A percentile compares a stretch with the other conserved stretches of the same genome.
phyloP scores from a whole-genome alignment of 495 filamentous ascomycete species.

The Daldinia vernicosa region DNA sequence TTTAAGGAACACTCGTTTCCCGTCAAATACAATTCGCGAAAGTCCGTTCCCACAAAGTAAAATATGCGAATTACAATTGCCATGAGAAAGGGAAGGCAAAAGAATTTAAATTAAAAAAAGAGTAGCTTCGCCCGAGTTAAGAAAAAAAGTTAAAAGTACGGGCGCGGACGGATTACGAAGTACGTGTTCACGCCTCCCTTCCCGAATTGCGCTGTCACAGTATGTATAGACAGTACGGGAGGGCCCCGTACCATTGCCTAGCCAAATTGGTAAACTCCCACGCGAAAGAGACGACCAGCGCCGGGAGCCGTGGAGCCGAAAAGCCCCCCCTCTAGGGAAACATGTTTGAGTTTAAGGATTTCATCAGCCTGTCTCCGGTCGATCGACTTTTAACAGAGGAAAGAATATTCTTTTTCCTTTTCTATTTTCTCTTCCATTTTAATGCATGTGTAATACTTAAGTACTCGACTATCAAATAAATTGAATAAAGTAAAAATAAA shows the following conservation, averaged over 20 bases:
- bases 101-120: not conserved
- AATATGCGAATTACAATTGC: not conserved
- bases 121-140: slow-evolving; percentile 9
- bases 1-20: slow-evolving; percentile 1
- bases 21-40: not conserved
- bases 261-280: slow-evolving; percentile 42
- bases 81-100: not conserved
- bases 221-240: slow-evolving; percentile 41
- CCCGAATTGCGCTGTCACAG: slow-evolving; percentile 38
- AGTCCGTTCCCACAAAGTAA: not conserved
- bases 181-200: slow-evolving; percentile 35
- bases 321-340: slow-evolving; percentile 18
- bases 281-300: slow-evolving; percentile 42
- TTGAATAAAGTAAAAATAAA: not conserved
- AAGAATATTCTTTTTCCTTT: not conserved
- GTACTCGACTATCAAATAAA: not conserved
- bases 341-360: slow-evolving; percentile 32
- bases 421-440: not conserved
- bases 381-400: slow-evolving; percentile 2
- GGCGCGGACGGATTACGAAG: slow-evolving; percentile 31
- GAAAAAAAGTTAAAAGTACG: slow-evolving; percentile 23
- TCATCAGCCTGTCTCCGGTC: slow-evolving; percentile 30
- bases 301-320: slow-evolving; percentile 45
- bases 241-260: slow-evolving; percentile 41
- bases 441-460: not conserved